Percentiles rank a stretch among this genome's conserved stretches.
Evolutionary conservation across 1,139 yeast species (phyloP).

Genomic region (Geotrichum citri-aurantii): DNA sequence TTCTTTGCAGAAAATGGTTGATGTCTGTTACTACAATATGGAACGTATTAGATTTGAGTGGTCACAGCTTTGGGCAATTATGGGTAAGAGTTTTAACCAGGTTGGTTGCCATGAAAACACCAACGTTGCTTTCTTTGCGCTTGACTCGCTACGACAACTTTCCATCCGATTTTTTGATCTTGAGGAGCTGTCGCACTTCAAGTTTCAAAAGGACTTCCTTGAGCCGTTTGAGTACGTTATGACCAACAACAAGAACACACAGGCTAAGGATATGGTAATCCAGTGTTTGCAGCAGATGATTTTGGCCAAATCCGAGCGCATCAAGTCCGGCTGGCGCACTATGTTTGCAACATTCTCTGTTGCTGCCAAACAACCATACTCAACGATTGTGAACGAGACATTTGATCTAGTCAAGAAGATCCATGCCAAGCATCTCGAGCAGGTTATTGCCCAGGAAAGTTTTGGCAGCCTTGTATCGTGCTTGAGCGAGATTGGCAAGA

Average conservation of each 20-base stretch:
- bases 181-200: slow-evolving; percentile 92
- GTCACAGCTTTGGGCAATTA: slow-evolving; percentile 91
- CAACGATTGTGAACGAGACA: slow-evolving; percentile 53
- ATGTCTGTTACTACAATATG: slow-evolving; percentile 97
- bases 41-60: slow-evolving; percentile 93
- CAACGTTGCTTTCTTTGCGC: slow-evolving; percentile 79
- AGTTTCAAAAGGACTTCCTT: slow-evolving; percentile 89
- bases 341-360: slow-evolving; percentile 70
- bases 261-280: slow-evolving; percentile 82
- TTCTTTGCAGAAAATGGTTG: slow-evolving; percentile 90
- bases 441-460: slow-evolving; percentile 66
- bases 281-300: slow-evolving; percentile 88
- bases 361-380: slow-evolving; percentile 50
- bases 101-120: slow-evolving; percentile 78
- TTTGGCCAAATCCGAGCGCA: slow-evolving; percentile 64
- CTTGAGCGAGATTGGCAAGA: slow-evolving; percentile 76
- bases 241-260: slow-evolving; percentile 60
- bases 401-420: slow-evolving; percentile 61
- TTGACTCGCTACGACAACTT: slow-evolving; percentile 89
- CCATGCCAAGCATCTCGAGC: slow-evolving; percentile 55
- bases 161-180: slow-evolving; percentile 88
- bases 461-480: slow-evolving; percentile 71
- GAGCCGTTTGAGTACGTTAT: slow-evolving; percentile 84
- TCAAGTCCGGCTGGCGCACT: slow-evolving; percentile 93
- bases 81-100: slow-evolving; percentile 83